phyloP scores from a whole-genome alignment of 805 yeast genomes.

The Komagataella kurtzmanii region DNA sequence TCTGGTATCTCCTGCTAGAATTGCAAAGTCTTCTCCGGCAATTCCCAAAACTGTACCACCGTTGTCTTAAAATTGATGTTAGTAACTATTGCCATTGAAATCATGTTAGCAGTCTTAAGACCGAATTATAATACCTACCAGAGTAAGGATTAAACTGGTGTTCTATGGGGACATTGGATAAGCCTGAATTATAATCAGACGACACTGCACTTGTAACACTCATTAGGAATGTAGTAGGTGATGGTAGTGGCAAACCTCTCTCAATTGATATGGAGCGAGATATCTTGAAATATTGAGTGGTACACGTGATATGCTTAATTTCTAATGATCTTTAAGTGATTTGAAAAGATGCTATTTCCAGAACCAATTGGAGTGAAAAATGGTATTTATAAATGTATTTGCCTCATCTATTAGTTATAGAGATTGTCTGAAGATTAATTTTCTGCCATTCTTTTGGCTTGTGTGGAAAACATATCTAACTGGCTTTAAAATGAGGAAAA shows the following conservation, averaged over 20 bases:
- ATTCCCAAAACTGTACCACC: conserved; percentile 97
- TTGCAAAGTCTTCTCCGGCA: conserved; percentile 96
- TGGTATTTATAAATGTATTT: no score
- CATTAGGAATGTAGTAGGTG: neutral
- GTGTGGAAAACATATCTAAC: no score
- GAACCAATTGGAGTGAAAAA: no score
- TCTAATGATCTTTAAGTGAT: no score
- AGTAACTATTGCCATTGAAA: neutral
- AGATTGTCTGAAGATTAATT: no score
- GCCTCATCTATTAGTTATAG: no score
- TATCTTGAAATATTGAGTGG: neutral
- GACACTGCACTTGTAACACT: neutral
- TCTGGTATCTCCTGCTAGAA: conserved; percentile 97
- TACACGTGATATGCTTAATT: neutral
- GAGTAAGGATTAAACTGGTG: conserved; percentile 88
- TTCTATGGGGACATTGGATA: conserved; percentile 50
- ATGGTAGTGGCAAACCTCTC: neutral
- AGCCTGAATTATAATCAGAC: neutral
- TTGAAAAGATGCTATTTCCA: no score
- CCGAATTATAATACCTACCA: conserved; percentile 13
- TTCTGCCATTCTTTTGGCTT: no score
- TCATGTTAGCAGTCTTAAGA: neutral
- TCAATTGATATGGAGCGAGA: neutral
- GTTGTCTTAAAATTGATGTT: conserved; percentile 33
- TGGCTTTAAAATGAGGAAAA: no score